These are phyloP conservation scores for Limonomyces culmigenus DNA, from an alignment of 1,284 basidiomycete genomes.

Conservation along the genomic window DNA sequence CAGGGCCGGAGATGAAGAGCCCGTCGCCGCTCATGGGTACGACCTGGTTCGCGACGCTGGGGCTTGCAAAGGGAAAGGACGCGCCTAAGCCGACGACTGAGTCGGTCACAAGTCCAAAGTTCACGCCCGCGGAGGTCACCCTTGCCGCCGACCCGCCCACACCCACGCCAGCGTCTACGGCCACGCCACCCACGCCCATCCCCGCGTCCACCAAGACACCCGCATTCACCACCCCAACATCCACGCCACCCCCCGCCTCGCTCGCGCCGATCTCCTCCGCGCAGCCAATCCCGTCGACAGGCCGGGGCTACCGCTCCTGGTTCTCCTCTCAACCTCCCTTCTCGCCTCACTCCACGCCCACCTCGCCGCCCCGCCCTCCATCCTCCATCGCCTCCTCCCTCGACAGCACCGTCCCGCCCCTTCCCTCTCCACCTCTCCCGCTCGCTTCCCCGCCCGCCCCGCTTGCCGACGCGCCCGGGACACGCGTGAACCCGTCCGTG, in stretches of 20 bases:
- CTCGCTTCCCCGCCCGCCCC: slow-evolving; percentile 3
- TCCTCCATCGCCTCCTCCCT: slow-evolving; percentile 10
- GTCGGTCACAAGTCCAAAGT: too few relatives aligned
- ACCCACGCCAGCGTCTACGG: too few relatives aligned
- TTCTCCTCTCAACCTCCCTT: neutral
- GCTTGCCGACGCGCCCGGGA: slow-evolving; percentile 6
- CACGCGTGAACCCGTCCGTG: slow-evolving; percentile 16
- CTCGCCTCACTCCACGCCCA: neutral
- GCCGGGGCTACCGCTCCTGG: neutral
- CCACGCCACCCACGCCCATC: too few relatives aligned
- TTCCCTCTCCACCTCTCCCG: slow-evolving; percentile 1
- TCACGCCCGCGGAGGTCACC: too few relatives aligned
- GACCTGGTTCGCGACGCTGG: slow-evolving; percentile 1
- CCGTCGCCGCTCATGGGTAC: neutral
- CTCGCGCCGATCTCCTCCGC: slow-evolving; percentile 4
- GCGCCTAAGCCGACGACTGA: too few relatives aligned
- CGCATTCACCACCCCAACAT: slow-evolving; percentile 3
- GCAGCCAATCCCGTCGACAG: neutral
- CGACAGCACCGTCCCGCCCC: slow-evolving; percentile 15
- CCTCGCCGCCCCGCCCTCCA: neutral
- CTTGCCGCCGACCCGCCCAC: too few relatives aligned
- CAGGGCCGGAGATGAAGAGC: slow-evolving; percentile 1
- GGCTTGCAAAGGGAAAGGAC: slow-evolving; percentile 5
- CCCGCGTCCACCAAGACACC: neutral
- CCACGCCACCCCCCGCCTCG: slow-evolving; percentile 8